Evolutionary conservation across 352 stramenopile genomes (phyloP), one percentile per base, ranked within the genome.

Genomic region (Phytopythium delawarense): DNA sequence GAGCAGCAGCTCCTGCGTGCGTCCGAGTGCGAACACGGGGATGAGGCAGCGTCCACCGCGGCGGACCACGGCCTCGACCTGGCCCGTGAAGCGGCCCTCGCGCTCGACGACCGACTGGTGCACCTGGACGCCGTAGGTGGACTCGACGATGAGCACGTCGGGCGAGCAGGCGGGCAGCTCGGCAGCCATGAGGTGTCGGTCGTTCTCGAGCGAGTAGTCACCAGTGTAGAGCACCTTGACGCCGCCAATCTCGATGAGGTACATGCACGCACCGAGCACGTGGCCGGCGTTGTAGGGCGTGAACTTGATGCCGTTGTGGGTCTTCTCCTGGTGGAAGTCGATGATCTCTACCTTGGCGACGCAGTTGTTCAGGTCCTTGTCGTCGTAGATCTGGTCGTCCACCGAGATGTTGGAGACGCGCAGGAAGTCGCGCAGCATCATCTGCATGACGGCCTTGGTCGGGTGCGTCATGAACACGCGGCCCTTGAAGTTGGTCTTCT

Each of bases 401-500:
- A 95, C 87, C n/a, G 86, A 91, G 50, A 96, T 96, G 71, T 97
- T 96, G 62, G 97, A 93, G 6, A 99, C 81, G 30, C 96, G 86
- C 25, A 99, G 64, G 67, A 99, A 99, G 74, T 99, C 98, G 11
- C 92, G 92, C 57, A 99, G 78, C 69, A 99, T 89, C 67, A 99
- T 91, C 61, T 98, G 85, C 81, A 99, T 98, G 18, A 99, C 97
- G 18, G 97, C 97, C 69, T 99, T 99, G 16, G 98, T 99, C 21
- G 97, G 95, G 77, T 99, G 96, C 37, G 98, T 99, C 96, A 99
- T 99, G 78, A 99, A 99, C 55, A 99, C 97, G 48, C 82, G 80
- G 30, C 96, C 97, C 59, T 96, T 97, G 64, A 99, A 99, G 59
- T 96, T 92, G 20, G 97, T 99, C 71, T 98, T 97, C 74, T 99